Evolutionary conservation across 2,329 filamentous ascomycete genomes (phyloP), one percentile per base, ranked within the genome.

Genomic region (Claviceps sp.): DNA sequence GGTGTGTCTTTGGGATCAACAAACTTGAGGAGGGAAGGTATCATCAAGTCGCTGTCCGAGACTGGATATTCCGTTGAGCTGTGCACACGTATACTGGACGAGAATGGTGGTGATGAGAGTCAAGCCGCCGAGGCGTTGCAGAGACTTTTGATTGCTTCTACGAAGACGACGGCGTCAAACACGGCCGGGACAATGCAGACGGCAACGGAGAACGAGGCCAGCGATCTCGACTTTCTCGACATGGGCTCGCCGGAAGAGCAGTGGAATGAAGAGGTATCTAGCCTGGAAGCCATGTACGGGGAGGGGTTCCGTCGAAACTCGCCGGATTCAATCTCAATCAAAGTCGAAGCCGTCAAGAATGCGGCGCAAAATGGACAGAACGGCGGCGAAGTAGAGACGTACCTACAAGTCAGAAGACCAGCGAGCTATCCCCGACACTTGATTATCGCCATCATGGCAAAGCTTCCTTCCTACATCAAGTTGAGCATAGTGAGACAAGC

Each of bases 381-480:
- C 67, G 57, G 66, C 65, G 57, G 66, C 65, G 62, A 74, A n/a
- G 70, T 81, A 34, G 73, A 81, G 44, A 71, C 79, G 0, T 68
- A 70, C 42, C 59, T 82, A 1, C 84, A 88, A 60, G 82, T 91
- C 55, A 81, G 86, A 53, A 85, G 78, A 57, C 82, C 88, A 1
- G 77, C 77, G 3, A 73, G 77, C 47, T 98, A 97, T 65, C 93
- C 93, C 1, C 75, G 61, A 60, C 78, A 65, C 66, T 80, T 70
- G 73, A 77, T 94, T 9, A 71, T 96, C 38, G 80, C 83, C 2
- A 74, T 96, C 14, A 67, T 79, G 46, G 75, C 82, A 26, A 78
- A 79, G 11, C 76, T 97, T 13, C 93, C 93, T 20, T 88, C 93
- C 3, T 95, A 98, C 61, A 94, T 97, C 62, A 87, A 91, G 54